These are phyloP conservation scores for Mycosphaerelloides madeirae DNA, from an alignment of 2,329 filamentous ascomycete genomes.

Conservation along the genomic window DNA sequence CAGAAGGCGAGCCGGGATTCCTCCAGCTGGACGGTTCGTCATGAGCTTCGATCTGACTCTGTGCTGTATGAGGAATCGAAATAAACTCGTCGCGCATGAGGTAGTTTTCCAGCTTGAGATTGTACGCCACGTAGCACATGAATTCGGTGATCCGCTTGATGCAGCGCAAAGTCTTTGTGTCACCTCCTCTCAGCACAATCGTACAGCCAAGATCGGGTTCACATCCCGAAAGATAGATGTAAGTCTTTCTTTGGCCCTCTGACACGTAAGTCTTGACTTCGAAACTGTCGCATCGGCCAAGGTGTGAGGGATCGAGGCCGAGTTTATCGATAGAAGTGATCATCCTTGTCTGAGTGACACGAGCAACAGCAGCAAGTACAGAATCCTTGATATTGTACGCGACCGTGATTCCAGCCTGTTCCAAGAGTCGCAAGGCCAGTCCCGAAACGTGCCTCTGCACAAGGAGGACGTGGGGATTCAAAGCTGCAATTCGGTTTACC, in stretches of 20 bases:
- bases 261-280: constrained; percentile 95
- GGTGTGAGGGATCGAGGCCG: constrained; percentile 65
- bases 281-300: constrained; percentile 79
- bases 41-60: constrained; percentile 36
- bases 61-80: constrained; percentile 59
- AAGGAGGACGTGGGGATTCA: constrained; percentile 81
- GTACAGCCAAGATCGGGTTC: constrained; percentile 88
- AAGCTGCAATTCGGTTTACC: constrained; percentile 81
- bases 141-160: constrained; percentile 96
- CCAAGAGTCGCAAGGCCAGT: constrained; percentile 79
- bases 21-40: constrained; percentile 10
- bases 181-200: constrained; percentile 80
- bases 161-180: constrained; percentile 63
- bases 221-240: constrained; percentile 90
- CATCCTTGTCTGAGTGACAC: constrained; percentile 85
- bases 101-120: constrained; percentile 90
- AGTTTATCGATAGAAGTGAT: constrained; percentile 95
- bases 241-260: constrained; percentile 81
- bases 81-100: constrained; percentile 91
- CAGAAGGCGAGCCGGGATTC: constrained; percentile 5
- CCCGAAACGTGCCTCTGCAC: constrained; percentile 91
- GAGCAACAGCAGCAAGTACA: constrained; percentile 88
- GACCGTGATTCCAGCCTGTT: constrained; percentile 84
- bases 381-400: constrained; percentile 96
- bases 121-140: constrained; percentile 99